Evolutionary conservation across 2,329 filamentous ascomycete species (phyloP).

Genomic region (Fusarium metavorans): DNA sequence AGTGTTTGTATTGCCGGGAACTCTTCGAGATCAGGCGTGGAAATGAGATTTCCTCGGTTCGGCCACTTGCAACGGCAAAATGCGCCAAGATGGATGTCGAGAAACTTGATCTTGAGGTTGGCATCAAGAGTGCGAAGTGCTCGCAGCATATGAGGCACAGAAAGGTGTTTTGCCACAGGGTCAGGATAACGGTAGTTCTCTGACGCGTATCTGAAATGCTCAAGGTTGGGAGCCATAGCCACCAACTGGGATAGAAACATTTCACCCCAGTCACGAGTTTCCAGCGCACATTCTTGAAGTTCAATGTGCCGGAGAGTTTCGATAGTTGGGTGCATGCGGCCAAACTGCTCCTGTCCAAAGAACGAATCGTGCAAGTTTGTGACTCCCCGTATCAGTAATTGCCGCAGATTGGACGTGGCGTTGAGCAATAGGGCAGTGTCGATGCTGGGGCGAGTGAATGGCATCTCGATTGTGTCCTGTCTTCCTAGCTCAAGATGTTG

Average conservation of each 20-base stretch:
- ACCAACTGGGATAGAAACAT: background rate
- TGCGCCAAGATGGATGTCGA: background rate
- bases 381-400: background rate
- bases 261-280: slow-evolving; percentile 4
- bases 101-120: background rate
- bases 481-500: slow-evolving; percentile 1
- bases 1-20: background rate
- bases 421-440: background rate
- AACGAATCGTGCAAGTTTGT: background rate
- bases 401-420: background rate
- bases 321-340: background rate
- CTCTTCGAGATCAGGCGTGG: background rate
- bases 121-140: background rate
- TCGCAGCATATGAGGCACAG: slow-evolving; percentile 2
- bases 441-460: background rate
- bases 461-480: background rate
- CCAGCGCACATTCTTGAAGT: background rate
- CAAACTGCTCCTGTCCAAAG: slow-evolving; percentile 1
- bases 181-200: background rate
- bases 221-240: slow-evolving; percentile 1
- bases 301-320: background rate
- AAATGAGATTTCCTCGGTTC: background rate
- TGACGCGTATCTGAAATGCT: background rate
- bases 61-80: slow-evolving; percentile 10
- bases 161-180: background rate